Base-by-base conservation (phyloP, 2,329 filamentous ascomycete genomes). In the Arthroderma uncinatum region DNA sequence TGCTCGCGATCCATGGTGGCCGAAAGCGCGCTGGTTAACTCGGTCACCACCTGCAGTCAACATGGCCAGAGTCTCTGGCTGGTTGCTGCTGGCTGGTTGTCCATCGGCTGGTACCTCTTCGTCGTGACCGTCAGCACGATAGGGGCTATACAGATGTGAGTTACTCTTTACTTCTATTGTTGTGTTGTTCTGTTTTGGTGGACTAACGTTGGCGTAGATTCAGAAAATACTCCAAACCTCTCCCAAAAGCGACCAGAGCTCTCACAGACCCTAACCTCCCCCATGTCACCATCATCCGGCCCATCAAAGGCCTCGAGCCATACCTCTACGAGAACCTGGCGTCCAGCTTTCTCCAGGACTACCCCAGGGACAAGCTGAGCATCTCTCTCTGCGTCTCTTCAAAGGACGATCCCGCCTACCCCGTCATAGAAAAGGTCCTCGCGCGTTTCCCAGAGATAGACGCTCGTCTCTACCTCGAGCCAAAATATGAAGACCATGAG, bases 251-350 rank as follows among this genome's bases (percentile, higher is more conserved):
- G 19, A 67, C 73, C 19, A 68, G 69, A 1, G 59, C 57, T 47
- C 61, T 71, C 14, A 64, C 70, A 6, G 62, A 63, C 19, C 56
- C 67, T 10, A 73, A 83, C 39, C 77, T 89, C 2, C 92, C 91
- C 14, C 84, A 89, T 73, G 80, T 98, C 65, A 97, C 93, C 33
- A 80, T 95, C 60, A 90, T 98, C 63, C 87, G 93, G 1, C 94
- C 93, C 0, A 85, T 95, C 62, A 97, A 96, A 73, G 93, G 91
- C 60, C 79, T 95, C 57, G 93, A 97, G 70, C 87, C 90, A 2
- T 82, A 84, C 62, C 82, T 97, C 23, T 95, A 95, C 77, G 89
- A 95, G 66, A 97, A 93, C 67, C 84, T 98, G 40, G 86, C 87
- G 30, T 86, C 91, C 4, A 89, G 86, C 1, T 91, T 96, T 69